Evolutionary conservation across 2,329 filamentous ascomycete species (phyloP), one percentile per base, ranked within the genome.

Genomic region (Penicillium sp.): DNA sequence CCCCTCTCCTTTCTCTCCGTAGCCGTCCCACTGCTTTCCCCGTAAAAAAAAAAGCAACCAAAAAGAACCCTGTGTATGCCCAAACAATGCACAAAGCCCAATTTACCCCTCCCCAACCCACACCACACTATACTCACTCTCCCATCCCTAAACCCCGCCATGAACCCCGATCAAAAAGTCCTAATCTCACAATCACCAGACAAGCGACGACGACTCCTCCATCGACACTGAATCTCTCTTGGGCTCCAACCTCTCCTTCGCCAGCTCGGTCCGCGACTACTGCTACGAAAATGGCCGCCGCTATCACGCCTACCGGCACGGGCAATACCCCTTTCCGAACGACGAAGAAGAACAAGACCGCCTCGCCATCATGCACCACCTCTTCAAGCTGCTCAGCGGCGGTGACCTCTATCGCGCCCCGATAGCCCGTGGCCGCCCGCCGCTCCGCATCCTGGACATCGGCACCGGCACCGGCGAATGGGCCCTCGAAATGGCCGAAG

Each of bases 321-420:
- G 74, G 42, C 65, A 71, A 61, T 75, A 75, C 48, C 68, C 69
- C 24, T 62, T 74, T 27, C 74, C 74, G 9, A 76, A 76, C 56
- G 74, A 76, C 54, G 69, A 76, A 52, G 66, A 70, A 60, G 73
- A 76, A 54, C 73, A 75, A 57, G 72, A 75, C 52, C 72, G 72
- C 16, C 63, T 74, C 38, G 65, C 68, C 40, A 56, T 76, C 44
- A 63, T 69, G 50, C 74, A 76, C 56, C 70, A 74, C 50, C 63
- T 73, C 47, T 73, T 69, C 55, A 65, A 64, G 16, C 61, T 73
- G 18, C 51, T 71, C 27, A 61, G 60, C 4, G 69, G 69, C 18
- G 71, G 69, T 25, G 65, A 69, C 27, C 64, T 75, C 3, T 69
- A 69, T 52, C 67, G 70, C 14, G 71, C 74, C 25, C 74, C 74